These are phyloP conservation scores for Yarrowia divulgata DNA, from an alignment of 805 yeast genomes.

Conservation along the genomic window DNA sequence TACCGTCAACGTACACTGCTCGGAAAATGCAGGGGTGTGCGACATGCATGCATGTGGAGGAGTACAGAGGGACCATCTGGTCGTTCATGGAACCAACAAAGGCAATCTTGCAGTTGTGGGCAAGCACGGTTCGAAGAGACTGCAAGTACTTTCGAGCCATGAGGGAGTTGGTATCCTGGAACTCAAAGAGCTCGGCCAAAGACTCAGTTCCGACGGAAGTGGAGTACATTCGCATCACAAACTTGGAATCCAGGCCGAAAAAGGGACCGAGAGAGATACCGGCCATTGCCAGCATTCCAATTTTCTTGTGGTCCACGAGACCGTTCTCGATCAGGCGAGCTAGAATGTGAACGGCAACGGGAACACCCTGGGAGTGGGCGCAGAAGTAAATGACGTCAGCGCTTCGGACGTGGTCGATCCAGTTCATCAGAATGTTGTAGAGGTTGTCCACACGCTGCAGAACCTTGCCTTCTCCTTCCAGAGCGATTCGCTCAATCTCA, in stretches of 20 bases:
- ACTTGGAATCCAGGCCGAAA: slow-evolving; percentile 83
- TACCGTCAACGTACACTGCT: slow-evolving; percentile 87
- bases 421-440: slow-evolving; percentile 70
- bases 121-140: slow-evolving; percentile 67
- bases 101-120: slow-evolving; percentile 75
- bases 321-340: slow-evolving; percentile 74
- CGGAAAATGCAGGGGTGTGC: slow-evolving; percentile 89
- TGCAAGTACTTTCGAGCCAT: slow-evolving; percentile 76
- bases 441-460: slow-evolving; percentile 85
- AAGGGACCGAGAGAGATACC: slow-evolving; percentile 95
- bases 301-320: slow-evolving; percentile 53
- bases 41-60: slow-evolving; percentile 81
- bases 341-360: slow-evolving; percentile 82
- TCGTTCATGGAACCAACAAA: slow-evolving; percentile 92
- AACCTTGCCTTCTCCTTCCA: slow-evolving; percentile 92
- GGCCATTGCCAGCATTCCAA: slow-evolving; percentile 91
- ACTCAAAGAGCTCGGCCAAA: slow-evolving; percentile 82
- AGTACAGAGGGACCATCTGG: slow-evolving; percentile 91
- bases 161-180: slow-evolving; percentile 75
- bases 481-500: slow-evolving; percentile 85
- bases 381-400: slow-evolving; percentile 93
- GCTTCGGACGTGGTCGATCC: slow-evolving; percentile 60
- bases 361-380: slow-evolving; percentile 95
- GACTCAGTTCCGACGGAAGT: slow-evolving; percentile 85
- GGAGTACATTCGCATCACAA: slow-evolving; percentile 86